Evolutionary conservation across 192 early-diverging fungal species (phyloP).

Genomic region (Spizellomyces sp.): DNA sequence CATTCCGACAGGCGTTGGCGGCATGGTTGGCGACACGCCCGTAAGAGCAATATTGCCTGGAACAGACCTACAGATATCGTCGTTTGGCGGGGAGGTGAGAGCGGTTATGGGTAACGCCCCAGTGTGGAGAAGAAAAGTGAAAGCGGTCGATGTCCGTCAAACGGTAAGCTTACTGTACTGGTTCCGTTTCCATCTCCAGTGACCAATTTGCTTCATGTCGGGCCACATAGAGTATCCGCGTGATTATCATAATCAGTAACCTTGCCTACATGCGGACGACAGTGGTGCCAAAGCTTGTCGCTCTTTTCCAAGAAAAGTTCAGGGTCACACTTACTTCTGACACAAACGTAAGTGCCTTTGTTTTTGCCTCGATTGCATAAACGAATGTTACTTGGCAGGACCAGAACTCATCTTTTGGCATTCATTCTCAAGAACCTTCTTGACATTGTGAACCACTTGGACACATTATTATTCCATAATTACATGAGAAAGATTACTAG

Average conservation of each 20-base stretch:
- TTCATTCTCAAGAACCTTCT: slow-evolving; percentile 56
- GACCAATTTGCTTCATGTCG: no score
- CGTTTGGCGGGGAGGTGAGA: background rate
- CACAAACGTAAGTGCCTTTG: background rate
- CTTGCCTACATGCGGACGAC: slow-evolving; percentile 69
- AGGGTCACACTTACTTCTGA: slow-evolving; percentile 23
- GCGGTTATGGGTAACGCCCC: slow-evolving; percentile 20
- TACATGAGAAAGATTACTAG: slow-evolving; percentile 79
- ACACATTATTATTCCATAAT: slow-evolving; percentile 81
- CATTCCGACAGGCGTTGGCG: background rate
- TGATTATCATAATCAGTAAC: slow-evolving; percentile 86
- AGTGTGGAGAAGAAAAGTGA: slow-evolving; percentile 30
- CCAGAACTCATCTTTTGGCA: no score
- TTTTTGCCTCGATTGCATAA: no score
- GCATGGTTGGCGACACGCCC: background rate
- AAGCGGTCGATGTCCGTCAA: slow-evolving; percentile 32
- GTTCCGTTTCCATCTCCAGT: background rate
- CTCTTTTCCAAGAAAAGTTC: slow-evolving; percentile 72
- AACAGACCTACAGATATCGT: background rate
- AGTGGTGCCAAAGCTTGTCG: slow-evolving; percentile 76
- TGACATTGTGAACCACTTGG: slow-evolving; percentile 74
- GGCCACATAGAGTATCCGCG: slow-evolving; percentile 40
- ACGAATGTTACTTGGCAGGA: no score
- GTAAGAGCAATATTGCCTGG: background rate
- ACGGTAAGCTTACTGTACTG: slow-evolving; percentile 24